phyloP scores from a whole-genome alignment of 805 yeast species.

The Wickerhamomyces bisporus region DNA sequence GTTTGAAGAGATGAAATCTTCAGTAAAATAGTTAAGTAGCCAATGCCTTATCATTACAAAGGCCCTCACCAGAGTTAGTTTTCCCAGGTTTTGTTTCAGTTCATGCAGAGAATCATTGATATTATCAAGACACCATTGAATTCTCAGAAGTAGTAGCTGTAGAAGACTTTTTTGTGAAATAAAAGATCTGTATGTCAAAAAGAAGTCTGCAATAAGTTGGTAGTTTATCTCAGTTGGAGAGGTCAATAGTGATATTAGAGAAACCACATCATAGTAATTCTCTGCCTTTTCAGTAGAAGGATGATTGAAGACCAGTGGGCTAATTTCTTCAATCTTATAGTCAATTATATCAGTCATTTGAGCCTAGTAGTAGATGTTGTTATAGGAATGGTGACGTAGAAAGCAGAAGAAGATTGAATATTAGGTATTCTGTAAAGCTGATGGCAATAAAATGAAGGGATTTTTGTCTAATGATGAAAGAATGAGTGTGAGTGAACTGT shows the following conservation, averaged over 20 bases:
- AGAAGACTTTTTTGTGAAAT: conserved; percentile 53
- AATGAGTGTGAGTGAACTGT: too few species aligned
- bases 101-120: conserved; percentile 22
- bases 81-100: conserved; percentile 44
- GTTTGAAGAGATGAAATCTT: conserved; percentile 63
- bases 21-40: conserved; percentile 80
- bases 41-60: conserved; percentile 88
- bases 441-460: too few species aligned
- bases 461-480: too few species aligned
- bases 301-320: conserved; percentile 6
- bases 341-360: conserved; percentile 16
- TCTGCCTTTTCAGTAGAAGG: neutral
- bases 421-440: too few species aligned
- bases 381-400: too few species aligned
- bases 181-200: conserved; percentile 75
- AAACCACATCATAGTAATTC: conserved; percentile 13
- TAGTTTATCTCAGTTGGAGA: conserved; percentile 50
- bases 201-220: conserved; percentile 75
- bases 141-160: conserved; percentile 55
- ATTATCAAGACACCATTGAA: conserved; percentile 63
- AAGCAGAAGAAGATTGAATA: too few species aligned
- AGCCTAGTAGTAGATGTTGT: too few species aligned
- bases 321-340: conserved; percentile 9
- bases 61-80: conserved; percentile 67
- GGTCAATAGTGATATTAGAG: conserved; percentile 17